These are phyloP conservation scores for Trichaptum fuscoviolaceum DNA, from an alignment of 768 basidiomycete genomes.

Conservation along the genomic window DNA sequence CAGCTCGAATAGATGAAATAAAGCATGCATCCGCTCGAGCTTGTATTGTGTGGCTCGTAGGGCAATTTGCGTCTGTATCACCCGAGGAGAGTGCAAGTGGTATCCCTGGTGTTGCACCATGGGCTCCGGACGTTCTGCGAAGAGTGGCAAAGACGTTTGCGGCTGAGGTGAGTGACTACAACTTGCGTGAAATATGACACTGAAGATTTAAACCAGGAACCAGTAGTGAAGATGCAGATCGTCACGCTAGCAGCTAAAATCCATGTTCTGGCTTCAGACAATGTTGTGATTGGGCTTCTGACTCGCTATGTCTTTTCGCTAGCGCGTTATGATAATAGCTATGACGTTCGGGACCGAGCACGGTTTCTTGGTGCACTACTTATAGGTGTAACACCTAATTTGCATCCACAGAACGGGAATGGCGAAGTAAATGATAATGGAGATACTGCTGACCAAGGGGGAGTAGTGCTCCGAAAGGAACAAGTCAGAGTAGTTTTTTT, in stretches of 20 bases:
- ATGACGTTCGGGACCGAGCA: slow-evolving; percentile 87
- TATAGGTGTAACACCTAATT: slow-evolving; percentile 36
- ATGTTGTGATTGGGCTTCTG: slow-evolving; percentile 47
- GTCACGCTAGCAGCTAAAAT: slow-evolving; percentile 86
- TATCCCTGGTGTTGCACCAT: slow-evolving; percentile 58
- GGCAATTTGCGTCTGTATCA: slow-evolving; percentile 64
- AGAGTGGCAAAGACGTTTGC: slow-evolving; percentile 68
- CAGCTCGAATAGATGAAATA: slow-evolving; percentile 73
- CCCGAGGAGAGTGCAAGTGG: slow-evolving; percentile 24
- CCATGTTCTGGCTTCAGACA: slow-evolving; percentile 57
- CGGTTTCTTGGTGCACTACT: slow-evolving; percentile 75
- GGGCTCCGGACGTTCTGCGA: slow-evolving; percentile 90
- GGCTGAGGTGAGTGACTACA: slow-evolving; percentile 48
- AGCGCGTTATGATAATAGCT: slow-evolving; percentile 83
- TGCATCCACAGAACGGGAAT: slow-evolving; percentile 18
- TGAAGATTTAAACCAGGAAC: slow-evolving; percentile 33
- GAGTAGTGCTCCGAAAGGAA: slow-evolving; percentile 76
- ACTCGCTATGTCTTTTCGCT: slow-evolving; percentile 73
- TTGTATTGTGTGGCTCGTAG: slow-evolving; percentile 89
- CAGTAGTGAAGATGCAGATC: slow-evolving; percentile 75
- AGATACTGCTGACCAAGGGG: slow-evolving; percentile 43
- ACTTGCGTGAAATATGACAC: slow-evolving; percentile 2
- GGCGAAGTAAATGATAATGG: slow-evolving; percentile 24
- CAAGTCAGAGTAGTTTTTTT: slow-evolving; percentile 79
- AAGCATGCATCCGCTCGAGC: slow-evolving; percentile 77